Conservation (phyloP, 257 asterid species). For the Solanum rostratum region DNA sequence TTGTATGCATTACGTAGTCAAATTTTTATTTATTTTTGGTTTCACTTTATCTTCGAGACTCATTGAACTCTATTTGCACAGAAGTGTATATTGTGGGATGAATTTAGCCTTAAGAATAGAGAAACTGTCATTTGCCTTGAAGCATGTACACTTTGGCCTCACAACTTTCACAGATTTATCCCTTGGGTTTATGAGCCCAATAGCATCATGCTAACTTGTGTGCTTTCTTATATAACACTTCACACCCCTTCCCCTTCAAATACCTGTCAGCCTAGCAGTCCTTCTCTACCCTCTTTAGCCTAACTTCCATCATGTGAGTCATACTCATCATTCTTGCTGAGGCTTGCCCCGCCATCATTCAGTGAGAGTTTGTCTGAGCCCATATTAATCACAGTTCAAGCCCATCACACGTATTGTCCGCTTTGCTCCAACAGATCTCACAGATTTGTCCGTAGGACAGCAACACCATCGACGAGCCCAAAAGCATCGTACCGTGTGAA, state of each 20-base stretch:
- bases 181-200: background rate
- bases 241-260: background rate
- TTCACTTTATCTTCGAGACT: background rate
- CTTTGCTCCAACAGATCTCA: background rate
- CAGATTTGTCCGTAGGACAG: background rate
- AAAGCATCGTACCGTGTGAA: background rate
- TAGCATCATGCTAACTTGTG: background rate
- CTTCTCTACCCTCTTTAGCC: background rate
- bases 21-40: background rate
- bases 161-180: background rate
- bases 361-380: background rate
- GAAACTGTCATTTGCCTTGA: background rate
- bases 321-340: background rate
- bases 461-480: background rate
- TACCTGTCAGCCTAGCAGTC: background rate
- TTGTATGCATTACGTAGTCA: background rate
- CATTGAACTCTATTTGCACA: background rate
- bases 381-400: background rate
- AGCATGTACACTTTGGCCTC: background rate
- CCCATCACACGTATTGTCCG: background rate
- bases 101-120: background rate
- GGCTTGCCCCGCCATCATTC: background rate
- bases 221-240: background rate
- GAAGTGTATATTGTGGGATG: background rate
- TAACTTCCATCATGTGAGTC: background rate